A percentile compares a stretch with the other conserved stretches of the same genome.
Evolutionary conservation across 2,329 filamentous ascomycete genomes (phyloP).

Genomic region (Aschersonia sp.): DNA sequence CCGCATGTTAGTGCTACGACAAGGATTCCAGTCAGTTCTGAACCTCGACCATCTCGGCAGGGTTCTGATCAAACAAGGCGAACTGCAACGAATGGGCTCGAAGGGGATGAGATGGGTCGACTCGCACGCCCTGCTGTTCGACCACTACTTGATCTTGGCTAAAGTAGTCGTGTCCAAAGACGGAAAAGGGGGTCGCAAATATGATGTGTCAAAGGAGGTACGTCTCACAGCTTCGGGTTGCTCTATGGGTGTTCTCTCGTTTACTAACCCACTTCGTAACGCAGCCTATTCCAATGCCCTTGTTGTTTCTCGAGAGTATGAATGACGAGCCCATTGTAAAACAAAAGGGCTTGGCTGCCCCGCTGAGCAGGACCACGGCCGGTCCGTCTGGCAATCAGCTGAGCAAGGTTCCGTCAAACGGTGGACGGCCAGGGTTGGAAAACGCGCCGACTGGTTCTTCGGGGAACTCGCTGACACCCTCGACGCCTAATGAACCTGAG

Average conservation of each 20-base stretch:
- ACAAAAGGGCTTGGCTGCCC: slow-evolving; percentile 56
- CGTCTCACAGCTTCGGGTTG: slow-evolving; percentile 10
- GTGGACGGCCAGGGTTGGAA: slow-evolving; percentile 43
- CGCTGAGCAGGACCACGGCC: slow-evolving; percentile 42
- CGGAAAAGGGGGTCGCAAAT: slow-evolving; percentile 61
- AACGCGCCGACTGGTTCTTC: slow-evolving; percentile 57
- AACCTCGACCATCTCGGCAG: slow-evolving; percentile 91
- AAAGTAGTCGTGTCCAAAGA: slow-evolving; percentile 63
- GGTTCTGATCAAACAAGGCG: slow-evolving; percentile 76
- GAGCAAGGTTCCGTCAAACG: slow-evolving; percentile 38
- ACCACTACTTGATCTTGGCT: slow-evolving; percentile 88
- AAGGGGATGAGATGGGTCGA: slow-evolving; percentile 90
- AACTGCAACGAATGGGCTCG: slow-evolving; percentile 75
- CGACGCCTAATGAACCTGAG: slow-evolving; percentile 50
- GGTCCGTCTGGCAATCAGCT: slow-evolving; percentile 43
- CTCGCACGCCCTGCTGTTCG: slow-evolving; percentile 84
- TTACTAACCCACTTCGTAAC: not conserved
- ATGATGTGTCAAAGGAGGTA: slow-evolving; percentile 85
- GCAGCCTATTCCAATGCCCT: slow-evolving; percentile 85
- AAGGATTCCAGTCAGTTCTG: slow-evolving; percentile 76
- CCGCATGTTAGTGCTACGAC: slow-evolving; percentile 68
- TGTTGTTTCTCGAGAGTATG: slow-evolving; percentile 81
- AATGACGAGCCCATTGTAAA: slow-evolving; percentile 86
- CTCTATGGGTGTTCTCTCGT: too few relatives aligned
- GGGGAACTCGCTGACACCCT: slow-evolving; percentile 33